Evolutionary conservation across 1,284 basidiomycete species (phyloP).

Genomic region (Abortiporus biennis): DNA sequence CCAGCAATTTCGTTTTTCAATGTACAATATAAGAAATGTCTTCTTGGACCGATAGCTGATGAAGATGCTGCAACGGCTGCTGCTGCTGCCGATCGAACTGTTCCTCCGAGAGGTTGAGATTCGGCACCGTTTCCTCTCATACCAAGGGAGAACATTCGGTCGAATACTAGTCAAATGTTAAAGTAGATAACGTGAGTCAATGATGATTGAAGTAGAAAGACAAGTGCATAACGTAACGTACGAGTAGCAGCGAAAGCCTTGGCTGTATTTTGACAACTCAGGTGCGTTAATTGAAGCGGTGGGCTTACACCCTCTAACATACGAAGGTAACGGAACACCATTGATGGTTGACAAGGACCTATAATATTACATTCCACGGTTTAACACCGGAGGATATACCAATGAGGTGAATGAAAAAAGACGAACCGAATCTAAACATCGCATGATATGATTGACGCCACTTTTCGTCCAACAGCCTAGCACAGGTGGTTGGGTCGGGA

Average conservation of each 20-base stretch:
- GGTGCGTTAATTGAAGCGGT: constrained; percentile 73
- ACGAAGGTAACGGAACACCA: constrained; percentile 85
- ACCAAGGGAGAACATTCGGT: constrained; percentile 86
- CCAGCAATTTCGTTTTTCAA: constrained; percentile 42
- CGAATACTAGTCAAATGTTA: constrained; percentile 57
- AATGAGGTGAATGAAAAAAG: constrained; percentile 11
- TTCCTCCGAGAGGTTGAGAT: constrained; percentile 46
- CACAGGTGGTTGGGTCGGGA: constrained; percentile 75
- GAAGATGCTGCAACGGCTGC: constrained; percentile 45
- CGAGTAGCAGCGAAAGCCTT: constrained; percentile 81
- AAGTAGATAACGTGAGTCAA: constrained; percentile 1
- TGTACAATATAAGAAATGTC: constrained; percentile 77
- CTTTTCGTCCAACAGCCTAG: constrained; percentile 87
- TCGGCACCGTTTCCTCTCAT: constrained; percentile 67
- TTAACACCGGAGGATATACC: neutral
- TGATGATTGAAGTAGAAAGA: neutral
- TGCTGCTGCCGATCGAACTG: constrained; percentile 44
- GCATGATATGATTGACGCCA: constrained; percentile 86
- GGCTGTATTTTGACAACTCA: constrained; percentile 82
- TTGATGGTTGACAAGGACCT: constrained; percentile 82
- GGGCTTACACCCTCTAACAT: constrained; percentile 79
- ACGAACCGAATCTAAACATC: constrained; percentile 79
- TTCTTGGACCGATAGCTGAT: constrained; percentile 62
- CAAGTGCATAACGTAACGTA: constrained; percentile 34
- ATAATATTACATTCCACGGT: neutral